Base-by-base conservation (phyloP, 176 grass and related monocot genomes). In the Triticum urartu region DNA sequence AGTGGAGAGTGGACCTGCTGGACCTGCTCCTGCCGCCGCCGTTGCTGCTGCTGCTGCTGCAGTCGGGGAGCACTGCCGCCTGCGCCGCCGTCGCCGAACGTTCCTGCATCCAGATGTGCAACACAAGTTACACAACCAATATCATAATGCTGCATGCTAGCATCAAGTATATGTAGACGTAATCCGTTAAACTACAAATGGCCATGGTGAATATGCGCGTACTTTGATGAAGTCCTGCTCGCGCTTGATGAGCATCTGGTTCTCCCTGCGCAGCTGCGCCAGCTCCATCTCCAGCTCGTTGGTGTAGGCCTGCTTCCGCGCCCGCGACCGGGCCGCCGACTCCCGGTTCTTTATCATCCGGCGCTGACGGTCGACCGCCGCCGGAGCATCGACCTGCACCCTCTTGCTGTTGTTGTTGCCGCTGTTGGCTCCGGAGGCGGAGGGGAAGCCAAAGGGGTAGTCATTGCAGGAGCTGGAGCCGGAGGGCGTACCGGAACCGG, bases 331-430 rank as follows among this genome's bases (percentile, higher is more conserved):
- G 7, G 81, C 87, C 61, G 87, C 80, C 47, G 87, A 88, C 52
- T 88, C 87, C 24, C 87, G 63, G 87, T 88, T 88, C 87, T 88
- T 88, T 26, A 88, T 72, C 87, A 88, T 84, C 64, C 87, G 87
- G 18, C 39, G 72, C 35, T 79, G 81, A 64, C 74, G 17, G 73
- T 79, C 87, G 24, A 50, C 63, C 1, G 11, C 39, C 9, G 3
- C 34, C 20, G 38, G 21, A 40, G 11, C 39, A 12, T 45, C 1
- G 21, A 45, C 39, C 2, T 12, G 21, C 0, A 39, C 36, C 69
- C 36, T 72, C 15, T 20, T n/a, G 2, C 9, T 18, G 69, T 5
- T 12, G 2, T 5, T 25, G 8, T n/a, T 70, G 68, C 3, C 38
- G 67, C 11, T 43, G 14, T 32, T 72, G 60, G 2, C n/a, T 73